A percentile compares a stretch with the other conserved stretches of the same genome.
Conservation (phyloP, 78 protist species). For the Dictyostelium purpureum region DNA sequence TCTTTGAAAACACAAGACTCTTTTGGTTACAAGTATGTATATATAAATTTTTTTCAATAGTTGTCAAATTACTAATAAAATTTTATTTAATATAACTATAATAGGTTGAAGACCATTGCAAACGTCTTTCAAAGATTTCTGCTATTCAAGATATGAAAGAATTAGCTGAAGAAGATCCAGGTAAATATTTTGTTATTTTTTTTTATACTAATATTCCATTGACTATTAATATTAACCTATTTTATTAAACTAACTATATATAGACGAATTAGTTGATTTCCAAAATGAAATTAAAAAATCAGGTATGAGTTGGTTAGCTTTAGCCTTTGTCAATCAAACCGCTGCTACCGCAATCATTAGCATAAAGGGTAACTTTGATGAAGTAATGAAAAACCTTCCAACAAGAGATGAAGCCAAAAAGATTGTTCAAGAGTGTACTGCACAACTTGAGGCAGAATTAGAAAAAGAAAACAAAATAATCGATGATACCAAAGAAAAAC, state of each 20-base stretch:
- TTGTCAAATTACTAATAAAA: too few relatives aligned
- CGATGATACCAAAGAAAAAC: too few relatives aligned
- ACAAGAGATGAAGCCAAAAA: neutral
- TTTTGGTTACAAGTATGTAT: slow-evolving; percentile 18
- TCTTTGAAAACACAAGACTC: neutral
- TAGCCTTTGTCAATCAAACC: neutral
- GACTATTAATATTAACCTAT: too few relatives aligned
- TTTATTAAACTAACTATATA: too few relatives aligned
- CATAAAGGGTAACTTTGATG: neutral
- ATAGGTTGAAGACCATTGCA: neutral
- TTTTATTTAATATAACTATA: too few relatives aligned
- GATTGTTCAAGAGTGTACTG: neutral
- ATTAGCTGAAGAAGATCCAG: neutral
- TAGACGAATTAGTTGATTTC: neutral
- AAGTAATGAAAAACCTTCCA: neutral
- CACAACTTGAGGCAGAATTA: neutral
- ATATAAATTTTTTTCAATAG: too few relatives aligned
- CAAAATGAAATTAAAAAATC: neutral
- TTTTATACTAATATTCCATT: too few relatives aligned
- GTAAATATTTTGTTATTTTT: too few relatives aligned
- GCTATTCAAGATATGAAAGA: neutral
- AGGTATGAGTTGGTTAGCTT: neutral
- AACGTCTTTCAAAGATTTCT: neutral
- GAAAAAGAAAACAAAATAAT: neutral
- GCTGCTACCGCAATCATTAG: neutral